Conservation (phyloP, 306 rosid genomes). For the Neltuma alba region DNA sequence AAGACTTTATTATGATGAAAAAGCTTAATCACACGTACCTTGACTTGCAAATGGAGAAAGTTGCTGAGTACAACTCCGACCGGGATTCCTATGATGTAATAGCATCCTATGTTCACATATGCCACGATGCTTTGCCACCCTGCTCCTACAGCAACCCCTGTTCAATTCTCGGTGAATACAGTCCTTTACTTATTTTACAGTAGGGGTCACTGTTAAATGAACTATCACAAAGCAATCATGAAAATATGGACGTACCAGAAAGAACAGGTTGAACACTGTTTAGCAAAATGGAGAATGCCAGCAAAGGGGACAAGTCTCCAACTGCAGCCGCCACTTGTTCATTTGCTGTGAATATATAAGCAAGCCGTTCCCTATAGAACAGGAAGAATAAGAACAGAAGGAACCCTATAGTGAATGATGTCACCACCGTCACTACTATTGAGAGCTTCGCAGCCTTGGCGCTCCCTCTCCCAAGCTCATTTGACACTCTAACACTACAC, state of each 20-base stretch:
- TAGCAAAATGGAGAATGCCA: slow-evolving; percentile 57
- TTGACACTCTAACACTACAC: slow-evolving; percentile 39
- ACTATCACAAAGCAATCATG: too few relatives aligned
- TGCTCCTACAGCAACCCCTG: slow-evolving; percentile 61
- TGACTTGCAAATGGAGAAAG: slow-evolving; percentile 38
- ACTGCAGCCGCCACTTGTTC: slow-evolving; percentile 46
- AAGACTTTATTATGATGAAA: background rate
- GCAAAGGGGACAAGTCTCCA: slow-evolving; percentile 52
- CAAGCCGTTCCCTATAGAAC: slow-evolving; percentile 45
- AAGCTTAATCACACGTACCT: slow-evolving; percentile 33
- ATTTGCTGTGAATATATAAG: slow-evolving; percentile 50
- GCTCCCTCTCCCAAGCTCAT: slow-evolving; percentile 63
- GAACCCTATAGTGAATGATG: slow-evolving; percentile 45
- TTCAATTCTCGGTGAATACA: background rate
- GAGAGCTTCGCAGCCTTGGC: slow-evolving; percentile 60
- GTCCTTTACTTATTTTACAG: background rate
- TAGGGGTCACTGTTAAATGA: background rate
- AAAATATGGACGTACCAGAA: slow-evolving; percentile 34
- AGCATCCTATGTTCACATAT: slow-evolving; percentile 52
- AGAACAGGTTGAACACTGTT: slow-evolving; percentile 65
- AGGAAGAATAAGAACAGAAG: slow-evolving; percentile 47
- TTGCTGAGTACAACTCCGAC: slow-evolving; percentile 47
- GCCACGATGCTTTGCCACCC: slow-evolving; percentile 61
- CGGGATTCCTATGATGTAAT: slow-evolving; percentile 52
- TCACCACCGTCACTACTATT: slow-evolving; percentile 38